phyloP scores from a whole-genome alignment of 345 rosid species.

The Citrus trifoliata region DNA sequence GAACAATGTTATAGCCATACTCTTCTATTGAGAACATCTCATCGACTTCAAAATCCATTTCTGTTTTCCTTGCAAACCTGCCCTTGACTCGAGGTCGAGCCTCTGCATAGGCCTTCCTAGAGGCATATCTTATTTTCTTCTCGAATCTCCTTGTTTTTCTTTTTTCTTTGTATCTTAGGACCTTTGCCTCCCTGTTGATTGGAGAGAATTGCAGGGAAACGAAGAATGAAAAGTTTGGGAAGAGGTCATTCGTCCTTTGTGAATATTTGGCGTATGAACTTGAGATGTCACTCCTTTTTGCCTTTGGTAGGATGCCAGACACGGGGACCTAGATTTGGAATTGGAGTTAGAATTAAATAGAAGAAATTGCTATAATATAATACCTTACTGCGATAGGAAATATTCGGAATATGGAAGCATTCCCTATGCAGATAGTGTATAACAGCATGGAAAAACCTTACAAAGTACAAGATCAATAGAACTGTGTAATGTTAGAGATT shows the following conservation, averaged over 20 bases:
- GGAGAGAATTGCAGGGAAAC: constrained; percentile 60
- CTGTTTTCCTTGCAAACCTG: constrained; percentile 76
- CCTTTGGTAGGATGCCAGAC: constrained; percentile 58
- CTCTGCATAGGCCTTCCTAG: constrained; percentile 92
- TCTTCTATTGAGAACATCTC: constrained; percentile 57
- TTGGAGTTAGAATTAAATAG: constrained; percentile 10
- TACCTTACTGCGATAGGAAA: not conserved
- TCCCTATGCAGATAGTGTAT: not conserved
- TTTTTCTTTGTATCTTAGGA: constrained; percentile 85
- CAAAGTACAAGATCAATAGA: not conserved
- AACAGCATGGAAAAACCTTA: not conserved
- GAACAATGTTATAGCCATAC: constrained; percentile 64
- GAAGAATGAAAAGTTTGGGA: constrained; percentile 40
- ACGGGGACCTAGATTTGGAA: constrained; percentile 18
- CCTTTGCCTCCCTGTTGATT: constrained; percentile 82
- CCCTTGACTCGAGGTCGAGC: constrained; percentile 87
- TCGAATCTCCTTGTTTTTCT: constrained; percentile 78
- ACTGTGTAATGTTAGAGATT: not conserved
- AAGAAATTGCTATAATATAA: constrained; percentile 37
- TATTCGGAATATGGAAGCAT: not conserved
- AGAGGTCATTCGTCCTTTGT: constrained; percentile 51
- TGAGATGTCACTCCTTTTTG: constrained; percentile 50
- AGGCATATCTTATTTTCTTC: constrained; percentile 94
- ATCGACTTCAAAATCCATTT: constrained; percentile 53
- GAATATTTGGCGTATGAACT: constrained; percentile 39